Percentiles rank a stretch among this genome's conserved stretches.
Evolutionary conservation across 148 eudicot genomes (phyloP).

Genomic region (Salicornia ramosissima): DNA sequence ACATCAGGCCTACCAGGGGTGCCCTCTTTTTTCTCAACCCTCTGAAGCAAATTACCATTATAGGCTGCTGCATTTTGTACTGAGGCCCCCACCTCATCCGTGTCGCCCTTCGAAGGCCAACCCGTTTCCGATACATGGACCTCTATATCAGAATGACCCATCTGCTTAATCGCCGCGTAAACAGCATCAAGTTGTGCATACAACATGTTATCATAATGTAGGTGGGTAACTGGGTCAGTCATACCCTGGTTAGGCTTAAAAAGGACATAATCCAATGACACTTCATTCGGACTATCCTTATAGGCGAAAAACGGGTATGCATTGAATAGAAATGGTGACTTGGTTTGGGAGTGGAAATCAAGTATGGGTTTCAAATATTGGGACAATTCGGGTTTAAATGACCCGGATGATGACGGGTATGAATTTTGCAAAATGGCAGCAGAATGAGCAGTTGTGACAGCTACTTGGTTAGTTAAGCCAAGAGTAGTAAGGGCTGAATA

Average conservation of each 20-base stretch:
- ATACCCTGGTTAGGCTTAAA: conserved; percentile 61
- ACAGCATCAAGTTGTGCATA: conserved; percentile 91
- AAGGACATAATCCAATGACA: conserved; percentile 55
- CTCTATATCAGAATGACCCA: conserved; percentile 59
- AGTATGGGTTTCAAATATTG: conserved; percentile 60
- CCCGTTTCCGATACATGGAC: conserved; percentile 81
- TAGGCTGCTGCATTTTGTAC: conserved; percentile 64
- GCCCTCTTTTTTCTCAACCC: conserved; percentile 46
- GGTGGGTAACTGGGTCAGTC: conserved; percentile 45
- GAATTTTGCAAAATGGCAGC: conserved; percentile 55
- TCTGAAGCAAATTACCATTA: conserved; percentile 66
- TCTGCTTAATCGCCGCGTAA: conserved; percentile 56
- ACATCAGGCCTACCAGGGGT: conserved; percentile 67
- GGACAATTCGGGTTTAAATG: conserved; percentile 49
- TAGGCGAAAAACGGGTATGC: conserved; percentile 87
- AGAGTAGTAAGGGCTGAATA: conserved; percentile 44
- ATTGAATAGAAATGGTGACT: conserved; percentile 72
- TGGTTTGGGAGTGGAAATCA: conserved; percentile 45
- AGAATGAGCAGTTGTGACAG: conserved; percentile 73
- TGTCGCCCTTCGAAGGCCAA: conserved; percentile 87
- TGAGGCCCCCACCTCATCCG: conserved; percentile 67
- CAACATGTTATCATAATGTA: conserved; percentile 84
- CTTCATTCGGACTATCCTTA: conserved; percentile 45
- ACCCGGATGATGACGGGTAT: conserved; percentile 77
- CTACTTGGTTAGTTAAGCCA: conserved; percentile 47